phyloP scores from a whole-genome alignment of 345 rosid genomes.

The Sapria himalayana region DNA sequence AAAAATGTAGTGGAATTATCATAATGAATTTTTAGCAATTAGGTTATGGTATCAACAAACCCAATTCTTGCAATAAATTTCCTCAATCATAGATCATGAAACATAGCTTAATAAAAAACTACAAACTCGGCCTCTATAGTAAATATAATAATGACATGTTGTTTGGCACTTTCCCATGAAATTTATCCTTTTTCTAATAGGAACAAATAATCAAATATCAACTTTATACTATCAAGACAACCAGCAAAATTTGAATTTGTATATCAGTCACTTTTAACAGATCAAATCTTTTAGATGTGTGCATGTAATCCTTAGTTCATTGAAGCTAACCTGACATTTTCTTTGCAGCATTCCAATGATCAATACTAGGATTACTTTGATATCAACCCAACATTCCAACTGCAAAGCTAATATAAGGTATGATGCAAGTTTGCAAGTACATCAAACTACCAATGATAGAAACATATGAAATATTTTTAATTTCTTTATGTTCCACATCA shows the following conservation, averaged over 20 bases:
- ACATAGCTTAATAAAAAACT: neutral
- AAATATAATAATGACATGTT: neutral
- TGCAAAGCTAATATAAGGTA: neutral
- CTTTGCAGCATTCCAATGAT: slow-evolving; percentile 1
- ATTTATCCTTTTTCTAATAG: neutral
- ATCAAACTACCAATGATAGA: neutral
- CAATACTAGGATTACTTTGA: slow-evolving; percentile 1
- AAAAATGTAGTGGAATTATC: too few species aligned
- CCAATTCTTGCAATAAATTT: slow-evolving; percentile 2
- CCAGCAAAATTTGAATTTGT: too few species aligned
- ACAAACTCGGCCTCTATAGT: neutral
- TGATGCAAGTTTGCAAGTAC: neutral
- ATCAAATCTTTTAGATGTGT: too few species aligned
- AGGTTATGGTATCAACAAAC: neutral
- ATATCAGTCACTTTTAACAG: too few species aligned
- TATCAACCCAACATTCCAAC: neutral
- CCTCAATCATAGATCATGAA: neutral
- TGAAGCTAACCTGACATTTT: neutral
- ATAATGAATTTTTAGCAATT: neutral
- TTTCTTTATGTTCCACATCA: neutral
- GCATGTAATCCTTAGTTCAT: neutral
- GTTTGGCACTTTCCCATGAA: neutral
- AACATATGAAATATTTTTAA: neutral
- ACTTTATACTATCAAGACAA: too few species aligned
- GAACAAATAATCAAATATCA: neutral